A percentile compares a stretch with the other conserved stretches of the same genome.
phyloP scores from a whole-genome alignment of 768 basidiomycete species.

The Podaxis pistillaris region DNA sequence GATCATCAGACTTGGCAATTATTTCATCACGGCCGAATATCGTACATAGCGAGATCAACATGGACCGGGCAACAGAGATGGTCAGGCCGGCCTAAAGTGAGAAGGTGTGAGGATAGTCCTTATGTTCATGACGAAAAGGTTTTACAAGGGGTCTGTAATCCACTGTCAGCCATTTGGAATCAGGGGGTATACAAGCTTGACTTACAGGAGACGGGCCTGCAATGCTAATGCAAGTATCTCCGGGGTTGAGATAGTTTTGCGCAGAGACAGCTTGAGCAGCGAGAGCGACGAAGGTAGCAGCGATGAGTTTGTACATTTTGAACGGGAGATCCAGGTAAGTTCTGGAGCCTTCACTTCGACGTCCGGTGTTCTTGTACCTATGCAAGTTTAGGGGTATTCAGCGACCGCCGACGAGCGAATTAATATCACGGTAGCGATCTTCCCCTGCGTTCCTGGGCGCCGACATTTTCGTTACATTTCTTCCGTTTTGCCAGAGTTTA shows the following conservation, averaged over 20 bases:
- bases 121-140: background rate
- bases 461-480: background rate
- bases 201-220: slow-evolving; percentile 7
- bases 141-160: background rate
- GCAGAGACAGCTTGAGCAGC: background rate
- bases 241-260: background rate
- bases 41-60: slow-evolving; percentile 19
- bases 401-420: background rate
- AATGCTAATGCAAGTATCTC: slow-evolving; percentile 6
- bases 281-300: background rate
- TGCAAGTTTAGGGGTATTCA: background rate
- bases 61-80: slow-evolving; percentile 19
- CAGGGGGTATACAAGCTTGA: background rate
- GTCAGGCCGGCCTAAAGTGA: slow-evolving; percentile 16
- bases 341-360: background rate
- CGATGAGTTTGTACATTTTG: background rate
- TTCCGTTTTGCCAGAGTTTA: background rate
- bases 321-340: background rate
- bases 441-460: background rate
- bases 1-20: background rate
- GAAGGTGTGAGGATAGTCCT: background rate
- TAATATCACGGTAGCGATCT: background rate
- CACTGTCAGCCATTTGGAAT: background rate
- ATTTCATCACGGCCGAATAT: background rate
- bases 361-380: background rate